Conservation (phyloP, 164 flowering plant species). For the Umbilicus rupestris region DNA sequence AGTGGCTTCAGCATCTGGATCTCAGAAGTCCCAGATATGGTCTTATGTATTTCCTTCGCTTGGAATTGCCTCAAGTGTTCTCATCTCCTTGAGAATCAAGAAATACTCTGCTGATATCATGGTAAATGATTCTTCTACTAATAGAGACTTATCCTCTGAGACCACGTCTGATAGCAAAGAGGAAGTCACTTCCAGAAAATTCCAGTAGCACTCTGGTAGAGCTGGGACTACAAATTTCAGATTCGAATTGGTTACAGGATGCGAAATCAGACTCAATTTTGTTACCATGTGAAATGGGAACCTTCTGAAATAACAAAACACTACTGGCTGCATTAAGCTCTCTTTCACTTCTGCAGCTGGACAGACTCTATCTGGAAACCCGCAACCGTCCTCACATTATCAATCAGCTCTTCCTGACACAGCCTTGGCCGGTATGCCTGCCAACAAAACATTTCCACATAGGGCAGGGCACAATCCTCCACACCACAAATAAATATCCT, state of each 20-base stretch:
- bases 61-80: constrained; percentile 72
- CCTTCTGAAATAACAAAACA: no score
- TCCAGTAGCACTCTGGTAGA: not conserved
- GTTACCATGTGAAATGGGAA: not conserved
- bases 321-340: no score
- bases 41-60: constrained; percentile 71
- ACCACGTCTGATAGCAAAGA: not conserved
- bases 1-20: constrained; percentile 60
- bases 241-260: not conserved
- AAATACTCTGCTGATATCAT: constrained; percentile 56
- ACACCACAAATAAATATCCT: no score
- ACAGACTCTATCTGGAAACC: no score
- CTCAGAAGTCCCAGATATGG: constrained; percentile 47
- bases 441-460: no score
- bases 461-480: no score
- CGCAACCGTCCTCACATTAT: no score
- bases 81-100: constrained; percentile 72
- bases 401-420: no score
- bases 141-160: not conserved
- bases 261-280: not conserved
- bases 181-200: not conserved
- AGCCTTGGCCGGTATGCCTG: no score
- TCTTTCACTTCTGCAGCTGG: no score
- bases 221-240: not conserved
- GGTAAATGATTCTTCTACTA: constrained; percentile 18